A percentile compares a stretch with the other conserved stretches of the same genome.
Evolutionary conservation across 257 asterid genomes (phyloP).

Genomic region (Solanum bulbocastanum): DNA sequence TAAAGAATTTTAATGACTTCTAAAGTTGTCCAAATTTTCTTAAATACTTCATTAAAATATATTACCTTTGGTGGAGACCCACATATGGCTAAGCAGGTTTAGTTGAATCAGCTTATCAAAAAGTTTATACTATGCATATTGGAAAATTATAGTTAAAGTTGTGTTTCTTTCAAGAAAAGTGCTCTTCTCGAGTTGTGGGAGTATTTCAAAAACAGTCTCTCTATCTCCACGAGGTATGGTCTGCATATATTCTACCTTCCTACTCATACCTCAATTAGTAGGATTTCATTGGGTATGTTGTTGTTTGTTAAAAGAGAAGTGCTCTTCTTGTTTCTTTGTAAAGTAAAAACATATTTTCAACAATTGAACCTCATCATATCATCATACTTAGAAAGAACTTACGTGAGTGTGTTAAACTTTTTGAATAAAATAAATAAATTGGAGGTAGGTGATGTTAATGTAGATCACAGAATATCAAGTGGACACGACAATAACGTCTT

Average conservation of each 20-base stretch:
- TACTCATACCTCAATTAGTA: too few relatives aligned
- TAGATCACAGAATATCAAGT: not conserved
- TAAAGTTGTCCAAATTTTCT: not conserved
- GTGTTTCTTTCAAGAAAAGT: not conserved
- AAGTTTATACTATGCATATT: not conserved
- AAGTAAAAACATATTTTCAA: too few relatives aligned
- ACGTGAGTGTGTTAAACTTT: not conserved
- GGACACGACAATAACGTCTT: not conserved
- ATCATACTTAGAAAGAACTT: not conserved
- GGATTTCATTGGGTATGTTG: too few relatives aligned
- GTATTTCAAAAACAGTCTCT: too few relatives aligned
- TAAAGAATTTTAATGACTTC: not conserved
- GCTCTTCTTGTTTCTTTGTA: too few relatives aligned
- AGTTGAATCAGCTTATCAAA: not conserved
- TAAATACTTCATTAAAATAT: not conserved
- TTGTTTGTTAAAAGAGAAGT: too few relatives aligned
- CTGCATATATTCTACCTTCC: too few relatives aligned
- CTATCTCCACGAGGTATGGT: too few relatives aligned
- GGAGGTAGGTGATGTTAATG: not conserved
- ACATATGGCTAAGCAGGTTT: not conserved
- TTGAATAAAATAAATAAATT: not conserved
- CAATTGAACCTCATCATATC: too few relatives aligned
- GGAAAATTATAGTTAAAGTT: not conserved
- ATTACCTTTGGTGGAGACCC: not conserved
- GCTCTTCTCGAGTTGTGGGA: too few relatives aligned